Percentiles rank a stretch among this genome's conserved stretches.
These are phyloP conservation scores for Kodamaea kakaduensis DNA, from an alignment of 805 yeast genomes.

Conservation along the genomic window DNA sequence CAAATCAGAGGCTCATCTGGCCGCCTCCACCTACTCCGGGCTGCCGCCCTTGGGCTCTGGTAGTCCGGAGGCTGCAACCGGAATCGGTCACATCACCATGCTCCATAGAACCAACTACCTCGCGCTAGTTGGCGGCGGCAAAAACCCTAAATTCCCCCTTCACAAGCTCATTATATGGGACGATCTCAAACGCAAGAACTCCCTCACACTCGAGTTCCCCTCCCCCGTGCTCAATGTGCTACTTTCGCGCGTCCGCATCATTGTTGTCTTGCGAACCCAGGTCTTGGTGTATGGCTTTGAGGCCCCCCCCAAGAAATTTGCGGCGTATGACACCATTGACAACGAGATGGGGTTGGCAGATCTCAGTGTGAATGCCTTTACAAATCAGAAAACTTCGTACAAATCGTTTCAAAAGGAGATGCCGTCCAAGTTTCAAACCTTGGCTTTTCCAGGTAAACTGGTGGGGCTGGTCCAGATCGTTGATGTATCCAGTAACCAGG, in stretches of 20 bases:
- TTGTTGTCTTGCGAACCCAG: conserved; percentile 64
- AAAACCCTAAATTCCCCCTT: conserved; percentile 68
- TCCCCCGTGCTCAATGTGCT: conserved; percentile 71
- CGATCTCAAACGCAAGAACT: conserved; percentile 72
- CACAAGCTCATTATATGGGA: conserved; percentile 90
- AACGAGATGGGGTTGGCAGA: conserved; percentile 66
- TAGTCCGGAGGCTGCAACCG: conserved; percentile 28
- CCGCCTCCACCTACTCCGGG: conserved; percentile 1
- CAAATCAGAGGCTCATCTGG: conserved; percentile 13
- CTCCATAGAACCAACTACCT: conserved; percentile 86
- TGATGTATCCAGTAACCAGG: conserved; percentile 63
- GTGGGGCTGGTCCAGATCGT: conserved; percentile 79
- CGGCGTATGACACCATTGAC: conserved; percentile 59
- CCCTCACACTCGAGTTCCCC: conserved; percentile 70
- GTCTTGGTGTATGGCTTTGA: conserved; percentile 77
- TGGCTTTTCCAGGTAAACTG: conserved; percentile 76
- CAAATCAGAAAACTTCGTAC: conserved; percentile 1
- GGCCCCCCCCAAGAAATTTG: conserved; percentile 67
- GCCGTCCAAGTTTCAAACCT: conserved; percentile 40
- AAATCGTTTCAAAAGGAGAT: too few species aligned
- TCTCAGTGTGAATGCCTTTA: conserved; percentile 30
- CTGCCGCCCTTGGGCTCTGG: conserved; percentile 4
- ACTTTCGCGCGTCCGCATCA: conserved; percentile 68
- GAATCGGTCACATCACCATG: conserved; percentile 77
- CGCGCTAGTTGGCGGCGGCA: conserved; percentile 88